Base-by-base conservation (phyloP, 306 rosid species). In the Cicer pinnatifidum region DNA sequence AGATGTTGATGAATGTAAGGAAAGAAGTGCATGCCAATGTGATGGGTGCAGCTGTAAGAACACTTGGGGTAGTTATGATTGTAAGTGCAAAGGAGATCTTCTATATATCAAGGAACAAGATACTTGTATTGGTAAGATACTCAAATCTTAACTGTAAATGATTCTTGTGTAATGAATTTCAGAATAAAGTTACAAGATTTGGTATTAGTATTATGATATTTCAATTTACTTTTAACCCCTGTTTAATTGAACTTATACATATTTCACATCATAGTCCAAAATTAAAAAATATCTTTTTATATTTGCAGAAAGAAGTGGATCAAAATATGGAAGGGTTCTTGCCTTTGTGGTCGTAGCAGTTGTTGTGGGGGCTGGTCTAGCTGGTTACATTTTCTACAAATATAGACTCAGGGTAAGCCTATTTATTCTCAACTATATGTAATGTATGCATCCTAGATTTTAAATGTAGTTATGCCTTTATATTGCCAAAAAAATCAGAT, bases 321-420 rank as follows among this genome's bases (percentile, higher is more conserved):
- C 98, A 1, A 82, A 73, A 81, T 76, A 83, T 19, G 86, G 97
- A 7, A 48, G 88, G 84, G 66, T 85, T 51, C 35, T 88, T 1
- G 81, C 90, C 8, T 80, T 82, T 66, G 20, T 88, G 68, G 81
- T 91, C 52, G 71, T 91, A 53, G 92, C 87, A 37, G 88, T 86
- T 17, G 89, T 93, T 65, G 86, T 52, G 1, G 90, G 82, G 15
- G 96, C 83, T 48, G 86, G 85, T 53, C 6, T 87, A 37, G 94
- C 88, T 8, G 96, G 96, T 80, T 93, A 88, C 50, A 28, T 93
- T 77, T 93, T 93, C 86, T 93, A 93, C 94, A 93, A 91, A 70
- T 93, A 93, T 75, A 89, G 98, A 74, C 91, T 93, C 75, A 64
- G 98, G 90, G 98, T 93, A 87, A 45, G 90, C 80, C 58, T 28